Percentiles rank a stretch among this genome's conserved stretches.
phyloP scores from a whole-genome alignment of 2,329 filamentous ascomycete species.

The Monilinia laxa region DNA sequence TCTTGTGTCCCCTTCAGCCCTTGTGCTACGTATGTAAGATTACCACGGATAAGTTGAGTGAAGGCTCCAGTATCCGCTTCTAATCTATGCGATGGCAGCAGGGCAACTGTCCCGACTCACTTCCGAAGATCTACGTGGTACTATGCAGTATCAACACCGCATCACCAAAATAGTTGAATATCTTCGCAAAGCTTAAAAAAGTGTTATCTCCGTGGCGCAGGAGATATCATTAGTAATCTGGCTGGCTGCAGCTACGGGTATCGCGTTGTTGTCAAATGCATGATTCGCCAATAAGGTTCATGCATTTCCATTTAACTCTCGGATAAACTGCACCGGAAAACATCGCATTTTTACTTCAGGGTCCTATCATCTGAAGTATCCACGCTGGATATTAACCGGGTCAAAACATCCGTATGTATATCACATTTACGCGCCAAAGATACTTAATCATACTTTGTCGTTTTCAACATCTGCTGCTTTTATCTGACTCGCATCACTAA shows the following conservation, averaged over 20 bases:
- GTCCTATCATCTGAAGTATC: conserved; percentile 4
- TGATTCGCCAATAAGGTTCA: not conserved
- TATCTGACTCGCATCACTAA: not conserved
- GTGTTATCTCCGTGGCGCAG: conserved; percentile 3
- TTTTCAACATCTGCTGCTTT: not conserved
- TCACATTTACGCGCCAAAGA: not conserved
- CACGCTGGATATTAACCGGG: not conserved
- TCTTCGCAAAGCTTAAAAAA: not conserved
- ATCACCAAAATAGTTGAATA: not conserved
- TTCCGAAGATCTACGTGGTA: not conserved
- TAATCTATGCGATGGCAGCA: not conserved
- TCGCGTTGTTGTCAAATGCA: not conserved
- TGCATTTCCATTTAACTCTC: conserved; percentile 2
- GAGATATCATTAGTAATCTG: not conserved
- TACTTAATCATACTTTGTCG: not conserved
- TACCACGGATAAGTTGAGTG: not conserved
- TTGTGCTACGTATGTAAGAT: not conserved
- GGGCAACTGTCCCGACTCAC: conserved; percentile 1
- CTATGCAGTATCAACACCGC: not conserved
- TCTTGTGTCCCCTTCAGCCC: too few species aligned
- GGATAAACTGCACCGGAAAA: not conserved
- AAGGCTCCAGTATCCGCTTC: not conserved
- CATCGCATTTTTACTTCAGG: not conserved
- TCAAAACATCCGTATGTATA: not conserved
- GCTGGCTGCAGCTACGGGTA: not conserved